Percentiles rank a stretch among this genome's conserved stretches.
These are phyloP conservation scores for Terana coerulea DNA, from an alignment of 768 basidiomycete species.

Conservation along the genomic window DNA sequence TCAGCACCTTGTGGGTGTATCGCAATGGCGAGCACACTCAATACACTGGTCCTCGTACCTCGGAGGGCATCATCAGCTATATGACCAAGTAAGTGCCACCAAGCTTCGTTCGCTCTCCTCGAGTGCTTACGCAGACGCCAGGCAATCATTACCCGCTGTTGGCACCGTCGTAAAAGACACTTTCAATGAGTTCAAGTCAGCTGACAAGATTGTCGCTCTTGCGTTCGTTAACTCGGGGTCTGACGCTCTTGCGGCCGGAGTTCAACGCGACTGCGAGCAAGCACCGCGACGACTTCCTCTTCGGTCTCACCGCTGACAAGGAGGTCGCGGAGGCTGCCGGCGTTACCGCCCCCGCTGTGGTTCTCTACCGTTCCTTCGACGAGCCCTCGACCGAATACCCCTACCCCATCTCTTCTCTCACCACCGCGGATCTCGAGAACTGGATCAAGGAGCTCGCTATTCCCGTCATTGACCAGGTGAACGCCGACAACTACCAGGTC, in stretches of 20 bases:
- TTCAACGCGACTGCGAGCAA: conserved; percentile 81
- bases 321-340: conserved; percentile 65
- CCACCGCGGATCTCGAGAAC: conserved; percentile 57
- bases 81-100: conserved; percentile 79
- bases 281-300: conserved; percentile 91
- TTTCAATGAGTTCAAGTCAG: conserved; percentile 78
- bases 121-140: conserved; percentile 22
- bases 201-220: conserved; percentile 88
- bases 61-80: conserved; percentile 94
- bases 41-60: conserved; percentile 86
- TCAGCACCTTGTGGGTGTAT: conserved; percentile 88
- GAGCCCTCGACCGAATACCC: conserved; percentile 73
- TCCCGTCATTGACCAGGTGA: conserved; percentile 89
- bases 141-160: conserved; percentile 93
- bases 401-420: conserved; percentile 51
- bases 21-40: conserved; percentile 76
- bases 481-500: conserved; percentile 84
- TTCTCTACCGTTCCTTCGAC: conserved; percentile 92
- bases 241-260: conserved; percentile 62
- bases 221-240: conserved; percentile 77
- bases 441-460: conserved; percentile 85
- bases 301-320: conserved; percentile 78
- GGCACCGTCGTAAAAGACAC: conserved; percentile 73
- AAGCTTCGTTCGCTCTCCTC: background rate
- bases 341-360: conserved; percentile 77